These are phyloP conservation scores for Colletotrichum falcatum DNA, from an alignment of 2,329 filamentous ascomycete species.

Conservation along the genomic window DNA sequence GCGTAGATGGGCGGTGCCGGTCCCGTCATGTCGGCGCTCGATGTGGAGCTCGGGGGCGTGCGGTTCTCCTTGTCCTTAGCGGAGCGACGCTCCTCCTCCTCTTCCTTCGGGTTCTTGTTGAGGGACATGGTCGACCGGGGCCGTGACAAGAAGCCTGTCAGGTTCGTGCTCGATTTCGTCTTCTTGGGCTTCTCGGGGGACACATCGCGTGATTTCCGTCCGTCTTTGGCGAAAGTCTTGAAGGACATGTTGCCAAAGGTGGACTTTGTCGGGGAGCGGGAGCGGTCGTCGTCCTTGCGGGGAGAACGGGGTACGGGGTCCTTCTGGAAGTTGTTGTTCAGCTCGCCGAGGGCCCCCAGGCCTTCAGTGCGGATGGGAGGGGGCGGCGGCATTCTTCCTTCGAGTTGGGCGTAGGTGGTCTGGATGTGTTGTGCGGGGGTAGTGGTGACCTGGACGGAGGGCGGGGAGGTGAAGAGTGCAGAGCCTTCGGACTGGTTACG, in stretches of 20 bases:
- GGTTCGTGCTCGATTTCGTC: conserved; percentile 84
- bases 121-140: conserved; percentile 79
- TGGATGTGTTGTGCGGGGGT: conserved; percentile 41
- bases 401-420: conserved; percentile 37
- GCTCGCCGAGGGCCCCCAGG: conserved; percentile 63
- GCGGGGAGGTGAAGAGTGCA: conserved; percentile 44
- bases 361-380: conserved; percentile 52
- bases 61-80: conserved; percentile 85
- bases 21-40: conserved; percentile 52
- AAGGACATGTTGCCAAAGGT: conserved; percentile 58
- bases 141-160: conserved; percentile 81
- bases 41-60: conserved; percentile 66
- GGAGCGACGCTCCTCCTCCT: conserved; percentile 64
- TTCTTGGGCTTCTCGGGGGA: conserved; percentile 77
- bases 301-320: conserved; percentile 53
- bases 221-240: conserved; percentile 56
- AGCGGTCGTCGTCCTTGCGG: conserved; percentile 51
- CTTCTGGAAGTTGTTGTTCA: conserved; percentile 65
- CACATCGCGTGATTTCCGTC: conserved; percentile 55
- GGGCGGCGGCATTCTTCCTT: conserved; percentile 46
- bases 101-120: conserved; percentile 62
- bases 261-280: conserved; percentile 59
- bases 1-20: conserved; percentile 80
- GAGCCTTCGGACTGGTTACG: conserved; percentile 60
- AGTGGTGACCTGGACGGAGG: conserved; percentile 42